A percentile compares a stretch with the other conserved stretches of the same genome.
Evolutionary conservation across 306 rosid genomes (phyloP).

Genomic region (Sophora flavescens): DNA sequence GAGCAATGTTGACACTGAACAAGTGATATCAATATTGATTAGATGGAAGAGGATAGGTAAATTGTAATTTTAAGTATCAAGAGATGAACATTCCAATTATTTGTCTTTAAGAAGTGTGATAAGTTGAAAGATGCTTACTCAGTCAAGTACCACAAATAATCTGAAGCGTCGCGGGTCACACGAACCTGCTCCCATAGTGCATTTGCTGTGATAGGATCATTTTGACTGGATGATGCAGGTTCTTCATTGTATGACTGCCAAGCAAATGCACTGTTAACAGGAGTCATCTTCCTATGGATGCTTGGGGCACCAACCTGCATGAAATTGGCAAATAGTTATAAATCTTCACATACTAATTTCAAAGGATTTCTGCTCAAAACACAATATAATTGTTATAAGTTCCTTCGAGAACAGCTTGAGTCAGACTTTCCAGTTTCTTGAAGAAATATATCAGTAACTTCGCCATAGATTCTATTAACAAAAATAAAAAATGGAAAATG

Average conservation of each 20-base stretch:
- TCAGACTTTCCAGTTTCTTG: background rate
- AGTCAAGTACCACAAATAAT: conserved; percentile 90
- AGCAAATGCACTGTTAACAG: conserved; percentile 46
- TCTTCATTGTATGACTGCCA: conserved; percentile 80
- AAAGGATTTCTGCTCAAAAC: conserved; percentile 12
- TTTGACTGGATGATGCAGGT: conserved; percentile 55
- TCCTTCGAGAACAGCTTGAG: conserved; percentile 14
- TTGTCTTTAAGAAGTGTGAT: conserved; percentile 3
- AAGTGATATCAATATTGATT: conserved; percentile 15
- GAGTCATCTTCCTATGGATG: conserved; percentile 49
- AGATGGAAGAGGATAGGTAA: conserved; percentile 27
- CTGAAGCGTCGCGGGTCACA: conserved; percentile 71
- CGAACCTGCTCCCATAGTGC: conserved; percentile 83
- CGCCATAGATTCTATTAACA: background rate
- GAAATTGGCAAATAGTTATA: conserved; percentile 20
- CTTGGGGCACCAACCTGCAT: conserved; percentile 67
- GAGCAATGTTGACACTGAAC: conserved; percentile 66
- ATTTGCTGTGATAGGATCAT: conserved; percentile 49
- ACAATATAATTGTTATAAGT: background rate
- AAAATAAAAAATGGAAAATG: background rate
- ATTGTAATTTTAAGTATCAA: conserved; percentile 7
- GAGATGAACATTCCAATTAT: conserved; percentile 30
- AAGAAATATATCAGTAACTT: conserved; percentile 29
- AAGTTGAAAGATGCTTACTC: conserved; percentile 62
- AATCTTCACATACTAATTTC: conserved; percentile 13